Evolutionary conservation across 768 basidiomycete genomes (phyloP).

Genomic region (Trametes elegans): DNA sequence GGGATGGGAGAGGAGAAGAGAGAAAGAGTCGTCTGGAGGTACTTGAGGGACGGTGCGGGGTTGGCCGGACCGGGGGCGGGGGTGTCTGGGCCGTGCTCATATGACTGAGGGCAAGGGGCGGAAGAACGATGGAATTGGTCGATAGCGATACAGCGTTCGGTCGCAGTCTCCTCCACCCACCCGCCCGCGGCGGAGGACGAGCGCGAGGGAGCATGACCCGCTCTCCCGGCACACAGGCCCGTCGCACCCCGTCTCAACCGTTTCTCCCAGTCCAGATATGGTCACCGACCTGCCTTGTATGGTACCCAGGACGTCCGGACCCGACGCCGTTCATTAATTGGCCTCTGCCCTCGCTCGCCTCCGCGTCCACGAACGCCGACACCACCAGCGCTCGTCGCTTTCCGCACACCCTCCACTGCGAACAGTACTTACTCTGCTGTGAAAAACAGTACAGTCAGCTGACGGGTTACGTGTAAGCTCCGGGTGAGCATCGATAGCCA

Average conservation of each 20-base stretch:
- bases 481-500: too few species aligned
- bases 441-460: too few species aligned
- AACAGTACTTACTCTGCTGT: too few species aligned
- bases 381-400: too few species aligned
- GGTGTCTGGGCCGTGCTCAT: conserved; percentile 21
- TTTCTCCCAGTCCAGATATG: conserved; percentile 6
- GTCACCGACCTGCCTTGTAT: background rate
- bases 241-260: background rate
- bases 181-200: too few species aligned
- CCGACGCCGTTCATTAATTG: background rate
- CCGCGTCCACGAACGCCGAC: too few species aligned
- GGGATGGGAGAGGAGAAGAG: background rate
- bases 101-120: conserved; percentile 11
- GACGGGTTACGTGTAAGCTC: too few species aligned
- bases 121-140: conserved; percentile 11
- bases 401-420: too few species aligned
- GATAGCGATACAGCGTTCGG: conserved; percentile 10
- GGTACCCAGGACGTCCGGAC: background rate
- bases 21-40: too few species aligned
- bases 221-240: background rate
- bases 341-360: too few species aligned
- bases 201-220: background rate
- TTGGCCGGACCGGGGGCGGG: conserved; percentile 20
- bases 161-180: background rate
- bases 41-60: conserved; percentile 16